phyloP scores from a whole-genome alignment of 1,284 basidiomycete genomes.

The Psilocybe mexicana region DNA sequence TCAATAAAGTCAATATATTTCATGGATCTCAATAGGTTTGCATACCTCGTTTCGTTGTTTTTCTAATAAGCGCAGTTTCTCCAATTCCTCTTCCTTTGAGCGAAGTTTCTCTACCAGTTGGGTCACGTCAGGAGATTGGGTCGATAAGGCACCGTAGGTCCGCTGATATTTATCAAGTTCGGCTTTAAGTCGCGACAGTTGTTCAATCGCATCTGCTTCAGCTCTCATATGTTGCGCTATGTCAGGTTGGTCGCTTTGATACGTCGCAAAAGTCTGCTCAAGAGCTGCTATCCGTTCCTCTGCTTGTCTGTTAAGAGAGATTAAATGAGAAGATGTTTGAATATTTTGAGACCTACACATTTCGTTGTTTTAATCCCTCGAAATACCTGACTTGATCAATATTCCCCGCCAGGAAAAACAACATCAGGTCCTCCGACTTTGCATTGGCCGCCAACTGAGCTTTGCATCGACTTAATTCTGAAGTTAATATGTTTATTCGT shows the following conservation, averaged over 20 bases:
- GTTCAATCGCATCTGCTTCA: slow-evolving; percentile 56
- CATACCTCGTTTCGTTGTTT: slow-evolving; percentile 55
- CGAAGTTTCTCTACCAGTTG: slow-evolving; percentile 57
- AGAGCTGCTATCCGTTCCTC: slow-evolving; percentile 53
- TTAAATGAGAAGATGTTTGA: slow-evolving; percentile 2
- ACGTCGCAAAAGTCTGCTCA: slow-evolving; percentile 47
- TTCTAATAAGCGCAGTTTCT: slow-evolving; percentile 55
- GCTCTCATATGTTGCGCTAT: slow-evolving; percentile 45
- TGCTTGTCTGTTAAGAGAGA: slow-evolving; percentile 43
- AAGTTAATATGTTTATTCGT: slow-evolving; percentile 72
- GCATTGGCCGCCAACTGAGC: slow-evolving; percentile 75
- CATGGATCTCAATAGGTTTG: neutral
- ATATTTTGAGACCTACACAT: slow-evolving; percentile 49
- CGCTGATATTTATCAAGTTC: slow-evolving; percentile 63
- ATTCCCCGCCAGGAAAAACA: slow-evolving; percentile 65
- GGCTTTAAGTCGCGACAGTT: slow-evolving; percentile 45
- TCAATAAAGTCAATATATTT: slow-evolving; percentile 6
- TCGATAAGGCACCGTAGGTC: slow-evolving; percentile 59
- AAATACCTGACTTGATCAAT: slow-evolving; percentile 63
- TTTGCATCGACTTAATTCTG: slow-evolving; percentile 78
- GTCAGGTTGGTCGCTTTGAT: slow-evolving; percentile 50
- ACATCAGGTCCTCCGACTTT: slow-evolving; percentile 72
- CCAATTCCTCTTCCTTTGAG: slow-evolving; percentile 63
- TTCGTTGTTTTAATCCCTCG: slow-evolving; percentile 57
- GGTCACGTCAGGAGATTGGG: slow-evolving; percentile 49